Conservation (phyloP, 306 rosid species). For the Rosa multiflora region DNA sequence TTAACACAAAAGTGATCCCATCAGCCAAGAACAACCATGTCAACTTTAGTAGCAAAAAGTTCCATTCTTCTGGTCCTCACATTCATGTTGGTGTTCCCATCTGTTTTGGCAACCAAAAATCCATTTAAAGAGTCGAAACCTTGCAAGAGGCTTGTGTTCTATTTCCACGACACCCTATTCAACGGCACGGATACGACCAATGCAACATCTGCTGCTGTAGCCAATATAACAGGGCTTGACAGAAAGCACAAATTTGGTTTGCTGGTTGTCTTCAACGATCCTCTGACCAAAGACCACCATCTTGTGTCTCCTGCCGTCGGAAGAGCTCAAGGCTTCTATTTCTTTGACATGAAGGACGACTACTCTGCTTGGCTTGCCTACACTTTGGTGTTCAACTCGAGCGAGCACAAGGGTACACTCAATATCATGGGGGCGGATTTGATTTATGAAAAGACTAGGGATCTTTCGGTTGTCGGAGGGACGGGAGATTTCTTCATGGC, state of each 20-base stretch:
- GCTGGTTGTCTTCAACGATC: constrained; percentile 43
- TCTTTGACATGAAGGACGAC: constrained; percentile 40
- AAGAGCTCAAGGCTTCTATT: constrained; percentile 49
- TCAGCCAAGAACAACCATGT: constrained; percentile 4
- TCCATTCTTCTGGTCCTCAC: constrained; percentile 9
- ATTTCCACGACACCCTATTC: constrained; percentile 44
- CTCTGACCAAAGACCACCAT: constrained; percentile 33
- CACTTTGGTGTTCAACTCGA: constrained; percentile 54
- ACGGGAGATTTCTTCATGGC: constrained; percentile 55
- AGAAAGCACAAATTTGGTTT: constrained; percentile 17
- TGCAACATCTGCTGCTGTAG: constrained; percentile 33
- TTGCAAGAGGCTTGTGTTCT: constrained; percentile 40
- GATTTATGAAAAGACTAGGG: constrained; percentile 39
- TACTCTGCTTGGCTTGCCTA: constrained; percentile 49
- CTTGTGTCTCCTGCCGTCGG: constrained; percentile 32
- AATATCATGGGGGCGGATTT: constrained; percentile 56
- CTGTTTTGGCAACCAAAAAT: constrained; percentile 9
- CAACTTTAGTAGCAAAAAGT: neutral
- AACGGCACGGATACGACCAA: constrained; percentile 26
- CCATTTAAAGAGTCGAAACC: constrained; percentile 22
- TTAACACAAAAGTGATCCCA: neutral
- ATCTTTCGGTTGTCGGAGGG: constrained; percentile 55
- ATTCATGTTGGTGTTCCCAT: neutral
- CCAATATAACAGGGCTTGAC: constrained; percentile 30
- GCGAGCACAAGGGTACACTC: constrained; percentile 42